Evolutionary conservation across 2,329 filamentous ascomycete genomes (phyloP), one percentile per base, ranked within the genome.

Genomic region (Exophiala alcalophila): DNA sequence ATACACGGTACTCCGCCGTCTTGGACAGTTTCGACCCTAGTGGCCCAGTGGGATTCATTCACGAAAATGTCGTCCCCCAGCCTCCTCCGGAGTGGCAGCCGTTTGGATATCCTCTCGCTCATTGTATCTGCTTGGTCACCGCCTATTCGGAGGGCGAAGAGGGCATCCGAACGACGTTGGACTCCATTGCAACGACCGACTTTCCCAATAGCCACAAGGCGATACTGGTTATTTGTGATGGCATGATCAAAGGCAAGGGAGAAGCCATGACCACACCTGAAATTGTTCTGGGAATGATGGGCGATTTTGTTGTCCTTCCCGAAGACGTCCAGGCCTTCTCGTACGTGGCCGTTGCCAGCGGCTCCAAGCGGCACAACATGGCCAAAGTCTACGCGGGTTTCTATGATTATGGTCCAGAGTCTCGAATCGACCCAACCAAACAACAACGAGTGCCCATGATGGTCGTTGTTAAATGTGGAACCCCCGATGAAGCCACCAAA

Each of bases 171-270:
- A 95, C 90, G 0, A 98, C 92, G 1, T 72, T 98, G 19, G 90
- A 98, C 67, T 98, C 92, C 1, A 84, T 98, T 61, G 92, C 91
- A 35, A 94, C 87, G 67, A 98, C 92, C 3, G 94, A 98, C 65
- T 98, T 98, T 59, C 92, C 92, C 35, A 98, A 98, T 75, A 97
- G 91, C 65, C 94, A 98, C 76, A 98, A 98, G 69, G 80, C 90
- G 19, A 92, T 98, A 57, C 76, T 98, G 47, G 86, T 96, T 58
- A 86, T 98, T 57, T 98, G 92, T 68, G 92, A 98, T 64, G 92
- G 92, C 68, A 79, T 97, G 61, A 95, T 98, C 73, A 96, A 96
- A 70, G 94, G 94, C 55, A 80, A 94, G 59, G 92, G 94, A 34
- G 92, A 98, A 67, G 70, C 75, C 6, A 71, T 85, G 58, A 86